Percentiles rank a stretch among this genome's conserved stretches.
These are phyloP conservation scores for Penicillium sp. DNA, from an alignment of 2,329 filamentous ascomycete species.

Conservation along the genomic window DNA sequence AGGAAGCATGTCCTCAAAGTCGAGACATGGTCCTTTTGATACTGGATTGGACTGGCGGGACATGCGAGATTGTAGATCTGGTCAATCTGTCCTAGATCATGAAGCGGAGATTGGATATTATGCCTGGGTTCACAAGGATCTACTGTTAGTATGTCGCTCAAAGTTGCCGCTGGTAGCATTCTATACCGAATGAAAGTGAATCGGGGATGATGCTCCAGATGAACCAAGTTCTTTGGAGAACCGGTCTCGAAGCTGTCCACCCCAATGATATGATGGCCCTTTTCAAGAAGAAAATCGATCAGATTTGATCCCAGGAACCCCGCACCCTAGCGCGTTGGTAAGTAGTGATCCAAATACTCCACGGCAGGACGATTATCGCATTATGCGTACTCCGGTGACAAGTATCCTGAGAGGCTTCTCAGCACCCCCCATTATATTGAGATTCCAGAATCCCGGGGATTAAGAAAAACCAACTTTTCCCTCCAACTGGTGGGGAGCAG, in stretches of 20 bases:
- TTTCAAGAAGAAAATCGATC: constrained; percentile 15
- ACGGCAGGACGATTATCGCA: background rate
- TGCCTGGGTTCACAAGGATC: no score
- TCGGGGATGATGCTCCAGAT: constrained; percentile 7
- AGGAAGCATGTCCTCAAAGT: constrained; percentile 33
- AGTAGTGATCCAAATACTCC: no score
- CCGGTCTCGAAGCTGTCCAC: constrained; percentile 18
- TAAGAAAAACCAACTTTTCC: no score
- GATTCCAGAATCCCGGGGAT: no score
- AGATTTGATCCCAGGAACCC: constrained; percentile 19
- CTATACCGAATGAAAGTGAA: constrained; percentile 17
- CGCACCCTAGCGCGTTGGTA: no score
- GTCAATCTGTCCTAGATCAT: constrained; percentile 19
- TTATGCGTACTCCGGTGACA: constrained; percentile 3
- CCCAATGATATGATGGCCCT: constrained; percentile 15
- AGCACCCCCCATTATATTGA: no score
- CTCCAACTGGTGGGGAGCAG: no score
- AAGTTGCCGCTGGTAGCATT: no score
- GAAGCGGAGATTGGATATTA: constrained; percentile 12
- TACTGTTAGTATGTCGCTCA: no score
- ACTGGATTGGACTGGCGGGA: constrained; percentile 33
- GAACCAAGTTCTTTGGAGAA: constrained; percentile 9
- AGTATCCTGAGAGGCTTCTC: background rate
- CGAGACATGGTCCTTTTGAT: constrained; percentile 31
- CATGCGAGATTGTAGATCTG: constrained; percentile 37